A percentile compares a stretch with the other conserved stretches of the same genome.
These are phyloP conservation scores for Gossypium mustelinum DNA, from an alignment of 345 rosid species.

Conservation along the genomic window DNA sequence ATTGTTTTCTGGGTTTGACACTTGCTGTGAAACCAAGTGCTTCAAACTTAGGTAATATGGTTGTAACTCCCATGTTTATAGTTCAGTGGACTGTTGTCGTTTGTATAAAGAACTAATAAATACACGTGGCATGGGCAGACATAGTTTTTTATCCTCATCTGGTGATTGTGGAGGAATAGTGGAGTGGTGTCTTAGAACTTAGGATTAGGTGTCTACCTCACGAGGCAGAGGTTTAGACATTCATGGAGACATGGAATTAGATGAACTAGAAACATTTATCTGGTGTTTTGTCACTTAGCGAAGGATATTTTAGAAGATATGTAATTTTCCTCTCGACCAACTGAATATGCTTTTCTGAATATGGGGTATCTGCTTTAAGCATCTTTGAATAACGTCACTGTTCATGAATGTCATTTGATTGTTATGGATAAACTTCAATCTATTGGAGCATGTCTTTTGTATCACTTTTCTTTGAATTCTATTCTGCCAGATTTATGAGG, in stretches of 20 bases:
- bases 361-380: neutral
- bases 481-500: neutral
- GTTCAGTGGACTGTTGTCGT: neutral
- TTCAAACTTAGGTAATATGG: constrained; percentile 53
- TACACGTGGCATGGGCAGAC: neutral
- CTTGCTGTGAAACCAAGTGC: constrained; percentile 83
- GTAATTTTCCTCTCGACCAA: neutral
- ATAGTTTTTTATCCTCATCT: neutral
- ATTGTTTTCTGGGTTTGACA: constrained; percentile 88
- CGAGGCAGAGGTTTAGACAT: neutral
- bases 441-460: neutral
- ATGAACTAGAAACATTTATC: neutral
- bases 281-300: neutral
- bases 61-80: neutral
- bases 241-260: neutral
- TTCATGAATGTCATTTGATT: neutral
- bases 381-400: neutral
- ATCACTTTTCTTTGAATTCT: constrained; percentile 8
- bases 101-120: neutral
- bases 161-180: neutral
- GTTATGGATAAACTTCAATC: neutral
- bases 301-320: neutral
- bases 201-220: neutral
- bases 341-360: neutral
- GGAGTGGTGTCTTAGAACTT: neutral